Conservation (phyloP, 1,284 basidiomycete genomes). For the Cystobasidium sp. region DNA sequence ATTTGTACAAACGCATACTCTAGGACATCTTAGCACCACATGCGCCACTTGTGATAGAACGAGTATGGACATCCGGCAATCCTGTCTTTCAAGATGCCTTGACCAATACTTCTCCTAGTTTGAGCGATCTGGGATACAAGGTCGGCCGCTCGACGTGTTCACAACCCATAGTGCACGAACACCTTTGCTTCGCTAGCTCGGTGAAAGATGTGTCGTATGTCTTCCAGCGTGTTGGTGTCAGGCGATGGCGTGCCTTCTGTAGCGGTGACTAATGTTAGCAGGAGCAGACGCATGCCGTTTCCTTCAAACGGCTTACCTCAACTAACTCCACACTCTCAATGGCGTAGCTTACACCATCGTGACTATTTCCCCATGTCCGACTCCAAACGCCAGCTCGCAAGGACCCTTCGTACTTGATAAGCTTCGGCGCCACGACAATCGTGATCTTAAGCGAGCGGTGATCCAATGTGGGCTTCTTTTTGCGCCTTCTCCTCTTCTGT, state of each 20-base stretch:
- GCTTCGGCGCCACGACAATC: constrained; percentile 61
- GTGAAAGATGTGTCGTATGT: background rate
- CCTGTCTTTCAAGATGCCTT: constrained; percentile 10
- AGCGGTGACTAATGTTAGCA: background rate
- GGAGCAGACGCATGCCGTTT: background rate
- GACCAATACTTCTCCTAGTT: constrained; percentile 21
- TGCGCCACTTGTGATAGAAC: background rate
- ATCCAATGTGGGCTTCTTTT: constrained; percentile 33
- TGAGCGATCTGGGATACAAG: constrained; percentile 11
- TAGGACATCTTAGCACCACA: background rate
- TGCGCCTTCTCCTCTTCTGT: constrained; percentile 1
- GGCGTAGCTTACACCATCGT: constrained; percentile 63
- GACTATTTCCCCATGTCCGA: constrained; percentile 64
- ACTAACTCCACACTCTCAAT: constrained; percentile 61
- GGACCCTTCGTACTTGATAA: constrained; percentile 62
- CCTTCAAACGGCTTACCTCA: constrained; percentile 54
- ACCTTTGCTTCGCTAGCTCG: constrained; percentile 19
- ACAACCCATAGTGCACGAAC: constrained; percentile 31
- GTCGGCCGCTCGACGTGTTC: constrained; percentile 17
- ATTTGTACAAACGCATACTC: constrained; percentile 15
- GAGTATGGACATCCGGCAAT: too few species aligned
- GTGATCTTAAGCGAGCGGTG: constrained; percentile 57
- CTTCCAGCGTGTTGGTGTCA: constrained; percentile 15
- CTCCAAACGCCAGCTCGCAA: constrained; percentile 61
- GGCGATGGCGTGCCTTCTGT: constrained; percentile 27